phyloP scores from a whole-genome alignment of 2,329 filamentous ascomycete species.

The Mycocentrospora acerina region DNA sequence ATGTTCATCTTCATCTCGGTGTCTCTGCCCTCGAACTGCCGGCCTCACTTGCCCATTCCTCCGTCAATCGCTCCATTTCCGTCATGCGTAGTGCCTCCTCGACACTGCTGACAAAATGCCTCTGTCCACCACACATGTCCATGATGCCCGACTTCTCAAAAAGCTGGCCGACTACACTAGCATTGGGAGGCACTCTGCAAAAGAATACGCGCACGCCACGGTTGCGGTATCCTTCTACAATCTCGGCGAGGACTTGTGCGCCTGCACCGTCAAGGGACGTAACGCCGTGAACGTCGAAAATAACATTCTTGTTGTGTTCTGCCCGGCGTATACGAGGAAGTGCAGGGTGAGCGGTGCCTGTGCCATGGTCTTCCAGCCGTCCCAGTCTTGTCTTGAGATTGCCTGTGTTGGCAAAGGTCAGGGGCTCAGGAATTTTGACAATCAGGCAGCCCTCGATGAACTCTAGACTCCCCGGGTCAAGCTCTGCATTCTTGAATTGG shows the following conservation, averaged over 20 bases:
- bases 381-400: constrained; percentile 82
- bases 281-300: constrained; percentile 98
- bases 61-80: constrained; percentile 64
- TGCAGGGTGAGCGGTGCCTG: constrained; percentile 78
- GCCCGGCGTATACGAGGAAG: constrained; percentile 74
- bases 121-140: constrained; percentile 73
- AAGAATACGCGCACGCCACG: constrained; percentile 78
- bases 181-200: constrained; percentile 55
- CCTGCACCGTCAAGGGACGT: constrained; percentile 92
- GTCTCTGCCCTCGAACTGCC: constrained; percentile 19
- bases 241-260: constrained; percentile 86
- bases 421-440: constrained; percentile 93
- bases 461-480: constrained; percentile 72
- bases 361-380: constrained; percentile 88
- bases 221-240: constrained; percentile 77
- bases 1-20: too few species aligned
- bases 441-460: constrained; percentile 91
- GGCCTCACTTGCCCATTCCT: constrained; percentile 35
- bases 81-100: constrained; percentile 81
- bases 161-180: constrained; percentile 65
- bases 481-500: constrained; percentile 81
- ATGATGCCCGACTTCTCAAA: constrained; percentile 83
- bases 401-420: constrained; percentile 96
- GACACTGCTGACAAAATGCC: constrained; percentile 79
- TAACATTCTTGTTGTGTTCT: constrained; percentile 87